Percentiles rank a stretch among this genome's conserved stretches.
phyloP scores from a whole-genome alignment of 148 eudicot species.

The Vaccinium macrocarpon region DNA sequence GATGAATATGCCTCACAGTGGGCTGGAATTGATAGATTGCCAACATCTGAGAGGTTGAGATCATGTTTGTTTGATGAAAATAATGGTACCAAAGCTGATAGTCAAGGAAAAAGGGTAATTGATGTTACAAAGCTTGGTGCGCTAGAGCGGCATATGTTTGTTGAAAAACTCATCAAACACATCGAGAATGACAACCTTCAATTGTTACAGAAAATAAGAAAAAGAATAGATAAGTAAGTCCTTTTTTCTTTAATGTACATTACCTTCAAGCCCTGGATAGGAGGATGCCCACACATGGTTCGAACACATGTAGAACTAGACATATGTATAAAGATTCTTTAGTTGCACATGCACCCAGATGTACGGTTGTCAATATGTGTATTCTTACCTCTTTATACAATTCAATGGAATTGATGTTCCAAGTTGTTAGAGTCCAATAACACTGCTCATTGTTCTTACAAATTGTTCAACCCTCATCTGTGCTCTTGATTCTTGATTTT shows the following conservation, averaged over 20 bases:
- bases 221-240: constrained; percentile 67
- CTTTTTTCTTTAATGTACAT: neutral
- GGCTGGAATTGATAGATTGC: constrained; percentile 63
- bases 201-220: constrained; percentile 62
- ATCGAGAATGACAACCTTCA: constrained; percentile 73
- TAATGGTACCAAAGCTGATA: constrained; percentile 26
- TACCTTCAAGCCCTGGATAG: too few relatives aligned
- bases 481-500: too few relatives aligned
- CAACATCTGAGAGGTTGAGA: constrained; percentile 57
- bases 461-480: too few relatives aligned
- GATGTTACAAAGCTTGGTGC: constrained; percentile 69
- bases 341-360: too few relatives aligned
- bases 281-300: too few relatives aligned
- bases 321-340: too few relatives aligned
- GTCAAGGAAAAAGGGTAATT: constrained; percentile 46
- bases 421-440: too few relatives aligned
- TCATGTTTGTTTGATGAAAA: constrained; percentile 51
- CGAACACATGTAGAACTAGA: too few relatives aligned
- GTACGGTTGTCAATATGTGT: too few relatives aligned
- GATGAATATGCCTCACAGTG: constrained; percentile 43
- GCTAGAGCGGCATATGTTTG: constrained; percentile 53
- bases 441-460: too few relatives aligned
- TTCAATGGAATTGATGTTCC: too few relatives aligned
- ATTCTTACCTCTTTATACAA: too few relatives aligned
- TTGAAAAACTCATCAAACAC: constrained; percentile 76